Evolutionary conservation across 208 protist species (phyloP).

Genomic region (Phytomonas serpens): DNA sequence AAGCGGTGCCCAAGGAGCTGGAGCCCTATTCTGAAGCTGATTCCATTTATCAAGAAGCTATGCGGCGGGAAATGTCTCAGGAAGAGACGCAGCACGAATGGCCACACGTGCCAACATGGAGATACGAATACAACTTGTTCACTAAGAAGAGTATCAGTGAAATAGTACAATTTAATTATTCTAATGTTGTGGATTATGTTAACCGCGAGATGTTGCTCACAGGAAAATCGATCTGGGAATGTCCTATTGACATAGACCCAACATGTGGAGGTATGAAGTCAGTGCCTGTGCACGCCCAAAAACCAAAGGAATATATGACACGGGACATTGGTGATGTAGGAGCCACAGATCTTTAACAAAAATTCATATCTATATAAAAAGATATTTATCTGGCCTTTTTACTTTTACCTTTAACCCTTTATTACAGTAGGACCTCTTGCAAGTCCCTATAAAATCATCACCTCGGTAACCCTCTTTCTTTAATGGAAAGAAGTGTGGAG

Average conservation of each 20-base stretch:
- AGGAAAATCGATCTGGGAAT: conserved; percentile 85
- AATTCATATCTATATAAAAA: background rate
- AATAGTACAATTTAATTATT: conserved; percentile 88
- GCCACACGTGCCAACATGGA: conserved; percentile 84
- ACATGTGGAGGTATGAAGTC: conserved; percentile 76
- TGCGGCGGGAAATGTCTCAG: conserved; percentile 54
- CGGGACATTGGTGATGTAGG: conserved; percentile 44
- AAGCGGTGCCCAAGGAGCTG: conserved; percentile 21
- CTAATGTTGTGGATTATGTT: conserved; percentile 89
- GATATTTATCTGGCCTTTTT: background rate
- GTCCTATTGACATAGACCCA: conserved; percentile 79
- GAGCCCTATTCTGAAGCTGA: conserved; percentile 55
- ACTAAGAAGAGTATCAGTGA: conserved; percentile 60
- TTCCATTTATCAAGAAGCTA: conserved; percentile 67
- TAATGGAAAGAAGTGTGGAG: background rate
- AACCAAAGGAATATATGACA: conserved; percentile 66
- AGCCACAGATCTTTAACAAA: conserved; percentile 64
- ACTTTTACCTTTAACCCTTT: background rate
- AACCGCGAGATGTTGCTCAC: conserved; percentile 87
- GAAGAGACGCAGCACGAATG: conserved; percentile 83
- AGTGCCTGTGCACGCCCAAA: conserved; percentile 73
- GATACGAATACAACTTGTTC: conserved; percentile 76
- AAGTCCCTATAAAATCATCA: background rate
- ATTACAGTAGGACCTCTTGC: background rate
- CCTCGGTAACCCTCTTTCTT: background rate